Evolutionary conservation across 1,284 basidiomycete genomes (phyloP), one percentile per base, ranked within the genome.

Genomic region (Microbotryum lychnidis-dioicae): DNA sequence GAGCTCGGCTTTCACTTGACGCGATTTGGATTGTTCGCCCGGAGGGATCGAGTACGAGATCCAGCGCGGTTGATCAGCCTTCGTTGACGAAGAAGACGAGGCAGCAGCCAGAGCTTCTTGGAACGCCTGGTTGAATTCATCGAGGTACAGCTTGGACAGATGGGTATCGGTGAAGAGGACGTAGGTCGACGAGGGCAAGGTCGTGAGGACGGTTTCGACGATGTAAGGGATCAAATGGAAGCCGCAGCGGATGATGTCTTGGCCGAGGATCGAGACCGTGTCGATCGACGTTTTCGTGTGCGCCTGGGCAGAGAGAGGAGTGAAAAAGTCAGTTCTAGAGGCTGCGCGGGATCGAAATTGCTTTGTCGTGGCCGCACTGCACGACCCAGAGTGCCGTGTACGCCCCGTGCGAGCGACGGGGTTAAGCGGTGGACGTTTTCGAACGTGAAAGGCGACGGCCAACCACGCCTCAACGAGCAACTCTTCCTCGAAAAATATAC

Each of bases 161-260:
- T 93, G 85, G 45, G 87, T 85, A 77, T 98, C 94, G 49, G 93
- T 97, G 76, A 98, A 78, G 69, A 98, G 82, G 71, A 92, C 87
- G 77, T 97, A 98, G 60, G 89, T 85, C 10, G 91, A 90, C 0
- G 92, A 87, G 1, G 86, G 82, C 42, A 96, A 82, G 6, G 82
- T 83, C 1, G 80, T 74, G 63, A 89, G 77, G 68, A 96, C 83
- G 18, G 89, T 96, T 55, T 80, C 72, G 67, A 85, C 87, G 58
- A 71, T 70, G 81, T 96, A 88, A 5, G 87, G 83, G 61, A 87
- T 80, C 63, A 97, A 83, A 74, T 91, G 89, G 73, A 93, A 93
- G 48, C 92, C 92, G 73, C 89, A 90, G 74, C 91, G 90, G 65
- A 97, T 96, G 53, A 87, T 83, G 50, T 93, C 85, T 68, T 82